Base-by-base conservation (phyloP, 345 rosid genomes). In the Ceriops tagal region DNA sequence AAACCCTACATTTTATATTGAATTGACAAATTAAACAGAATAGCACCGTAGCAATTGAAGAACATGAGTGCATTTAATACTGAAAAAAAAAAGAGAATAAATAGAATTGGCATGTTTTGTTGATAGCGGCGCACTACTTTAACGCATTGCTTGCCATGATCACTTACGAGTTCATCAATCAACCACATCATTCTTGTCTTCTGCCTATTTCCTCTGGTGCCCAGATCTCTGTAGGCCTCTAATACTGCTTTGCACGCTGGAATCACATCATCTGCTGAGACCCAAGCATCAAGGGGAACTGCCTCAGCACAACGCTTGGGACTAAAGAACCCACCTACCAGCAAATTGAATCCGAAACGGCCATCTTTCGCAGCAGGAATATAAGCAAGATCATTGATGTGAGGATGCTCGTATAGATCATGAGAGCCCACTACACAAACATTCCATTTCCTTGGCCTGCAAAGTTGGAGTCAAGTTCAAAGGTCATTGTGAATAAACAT, bases 141-240 rank as follows among this genome's bases (percentile, higher is more conserved):
- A 61, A 37, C 52, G 43, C 1, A 15, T 21, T 35, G 27, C 20
- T 10, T 15, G 24, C 53, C 62, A 65, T 5, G 65, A 34, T 66
- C 18, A 71, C 95, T 83, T 79, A 95, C 99, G 58, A 95, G 87
- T 81, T 95, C 96, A 63, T 95, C 97, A 35, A 95, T 89, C 68
- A 95, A 71, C 97, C 99, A 95, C 99, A 91, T 95, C 96, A 95
- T 95, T 78, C 99, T 86, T 0, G 96, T 91, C 76, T 80, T 95
- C 63, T 91, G 99, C 73, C 97, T 78, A 77, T 89, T 95, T 61
- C 97, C 96, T 75, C 99, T 82, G 53, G 9, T 20, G 37, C 99
- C 97, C 71, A 95, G 97, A 87, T 95, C 99, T 75, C 97, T 83
- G 61, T 61, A 93, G 21, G 96, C 87, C 83, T 91, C 96, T 5